These are phyloP conservation scores for Alnus rubra DNA, from an alignment of 306 rosid genomes.

Conservation along the genomic window DNA sequence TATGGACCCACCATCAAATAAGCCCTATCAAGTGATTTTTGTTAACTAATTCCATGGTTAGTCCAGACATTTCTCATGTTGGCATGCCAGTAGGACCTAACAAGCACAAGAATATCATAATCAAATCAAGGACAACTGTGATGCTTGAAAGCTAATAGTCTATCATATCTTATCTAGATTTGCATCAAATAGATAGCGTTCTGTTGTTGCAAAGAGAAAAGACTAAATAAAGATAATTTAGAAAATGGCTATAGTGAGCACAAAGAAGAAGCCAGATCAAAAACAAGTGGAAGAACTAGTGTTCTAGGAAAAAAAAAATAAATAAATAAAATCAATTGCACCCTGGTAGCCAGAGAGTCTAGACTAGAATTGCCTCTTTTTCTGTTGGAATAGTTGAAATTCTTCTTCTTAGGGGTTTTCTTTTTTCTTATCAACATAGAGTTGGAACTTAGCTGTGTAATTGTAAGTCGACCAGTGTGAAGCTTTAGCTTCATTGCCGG, in stretches of 20 bases:
- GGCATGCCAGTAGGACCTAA: neutral
- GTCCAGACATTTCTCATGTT: neutral
- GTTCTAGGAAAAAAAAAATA: neutral
- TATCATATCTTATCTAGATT: neutral
- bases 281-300: neutral
- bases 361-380: too few species aligned
- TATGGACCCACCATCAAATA: too few species aligned
- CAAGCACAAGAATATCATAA: neutral
- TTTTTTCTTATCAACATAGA: too few species aligned
- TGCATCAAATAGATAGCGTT: too few species aligned
- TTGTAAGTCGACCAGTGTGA: too few species aligned
- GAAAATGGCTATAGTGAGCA: neutral
- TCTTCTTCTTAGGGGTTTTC: too few species aligned
- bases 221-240: neutral
- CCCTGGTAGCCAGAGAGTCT: neutral
- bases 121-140: neutral
- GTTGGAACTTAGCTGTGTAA: too few species aligned
- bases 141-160: neutral
- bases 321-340: neutral
- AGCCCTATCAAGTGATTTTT: too few species aligned
- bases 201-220: neutral
- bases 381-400: too few species aligned
- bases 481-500: too few species aligned
- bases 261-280: neutral
- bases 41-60: neutral